Conservation (phyloP, 306 rosid genomes). For the Canavalia gladiata region DNA sequence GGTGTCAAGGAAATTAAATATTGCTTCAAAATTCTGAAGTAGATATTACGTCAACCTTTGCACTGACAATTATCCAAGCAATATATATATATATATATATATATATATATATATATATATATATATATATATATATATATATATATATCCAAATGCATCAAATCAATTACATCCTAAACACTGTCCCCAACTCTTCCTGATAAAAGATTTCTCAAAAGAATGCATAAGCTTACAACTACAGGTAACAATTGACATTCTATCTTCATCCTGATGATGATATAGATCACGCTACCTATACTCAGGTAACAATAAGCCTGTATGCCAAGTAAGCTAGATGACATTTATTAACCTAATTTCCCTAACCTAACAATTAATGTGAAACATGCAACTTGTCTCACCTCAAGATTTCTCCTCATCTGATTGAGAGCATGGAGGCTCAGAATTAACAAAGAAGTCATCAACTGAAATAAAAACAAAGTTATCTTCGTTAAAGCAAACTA, state of each 20-base stretch:
- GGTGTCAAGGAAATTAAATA: conserved; percentile 24
- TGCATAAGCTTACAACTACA: conserved; percentile 48
- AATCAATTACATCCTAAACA: conserved; percentile 49
- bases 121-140: conserved; percentile 25
- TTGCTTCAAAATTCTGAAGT: conserved; percentile 16
- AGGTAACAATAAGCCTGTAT: conserved; percentile 54
- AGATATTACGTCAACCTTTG: conserved; percentile 35
- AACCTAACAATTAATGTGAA: conserved; percentile 58
- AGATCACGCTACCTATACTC: conserved; percentile 58
- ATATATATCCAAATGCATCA: conserved; percentile 55
- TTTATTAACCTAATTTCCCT: conserved; percentile 54
- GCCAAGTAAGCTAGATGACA: conserved; percentile 55
- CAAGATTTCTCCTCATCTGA: conserved; percentile 90
- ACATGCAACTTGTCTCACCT: conserved; percentile 52
- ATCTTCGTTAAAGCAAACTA: conserved; percentile 27
- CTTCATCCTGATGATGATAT: conserved; percentile 49
- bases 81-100: conserved; percentile 24
- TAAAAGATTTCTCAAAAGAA: conserved; percentile 49
- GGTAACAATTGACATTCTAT: conserved; percentile 45
- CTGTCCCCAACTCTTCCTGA: conserved; percentile 42
- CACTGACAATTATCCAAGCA: conserved; percentile 44
- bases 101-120: conserved; percentile 26
- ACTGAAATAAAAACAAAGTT: conserved; percentile 62
- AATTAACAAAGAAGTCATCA: conserved; percentile 96
- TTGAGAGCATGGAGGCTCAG: conserved; percentile 82